Conservation (phyloP, 2,329 filamentous ascomycete genomes). For the Diaporthe longicolla region DNA sequence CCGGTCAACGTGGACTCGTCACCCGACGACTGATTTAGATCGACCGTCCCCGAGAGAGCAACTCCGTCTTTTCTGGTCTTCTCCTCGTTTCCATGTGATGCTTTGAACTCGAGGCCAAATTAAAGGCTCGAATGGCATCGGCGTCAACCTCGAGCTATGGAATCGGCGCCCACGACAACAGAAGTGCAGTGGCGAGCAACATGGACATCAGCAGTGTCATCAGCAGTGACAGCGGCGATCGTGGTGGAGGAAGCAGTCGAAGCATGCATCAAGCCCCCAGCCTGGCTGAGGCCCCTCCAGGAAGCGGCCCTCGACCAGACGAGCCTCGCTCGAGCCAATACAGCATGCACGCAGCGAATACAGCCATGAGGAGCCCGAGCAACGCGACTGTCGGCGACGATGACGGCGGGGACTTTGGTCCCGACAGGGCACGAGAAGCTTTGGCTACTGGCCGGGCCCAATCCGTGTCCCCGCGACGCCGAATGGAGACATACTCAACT, state of each 20-base stretch:
- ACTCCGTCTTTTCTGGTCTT: background rate
- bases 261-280: slow-evolving; percentile 53
- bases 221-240: slow-evolving; percentile 5
- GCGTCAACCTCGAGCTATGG: slow-evolving; percentile 28
- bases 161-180: slow-evolving; percentile 20
- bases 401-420: background rate
- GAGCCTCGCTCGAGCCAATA: slow-evolving; percentile 37
- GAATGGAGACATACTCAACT: slow-evolving; percentile 68
- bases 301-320: slow-evolving; percentile 43
- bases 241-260: slow-evolving; percentile 44
- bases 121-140: slow-evolving; percentile 21
- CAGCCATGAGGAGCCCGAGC: slow-evolving; percentile 38
- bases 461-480: slow-evolving; percentile 51
- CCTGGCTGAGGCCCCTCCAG: slow-evolving; percentile 51
- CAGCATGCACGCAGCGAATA: slow-evolving; percentile 18
- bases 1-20: slow-evolving; percentile 19
- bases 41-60: background rate
- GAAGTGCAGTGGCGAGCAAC: slow-evolving; percentile 17
- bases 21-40: slow-evolving; percentile 8
- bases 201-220: slow-evolving; percentile 33
- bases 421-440: background rate
- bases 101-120: slow-evolving; percentile 21
- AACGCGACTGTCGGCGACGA: slow-evolving; percentile 12
- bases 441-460: slow-evolving; percentile 38
- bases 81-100: slow-evolving; percentile 16